Evolutionary conservation across 2,329 filamentous ascomycete genomes (phyloP).

Genomic region (Pseudopyricularia javanii): DNA sequence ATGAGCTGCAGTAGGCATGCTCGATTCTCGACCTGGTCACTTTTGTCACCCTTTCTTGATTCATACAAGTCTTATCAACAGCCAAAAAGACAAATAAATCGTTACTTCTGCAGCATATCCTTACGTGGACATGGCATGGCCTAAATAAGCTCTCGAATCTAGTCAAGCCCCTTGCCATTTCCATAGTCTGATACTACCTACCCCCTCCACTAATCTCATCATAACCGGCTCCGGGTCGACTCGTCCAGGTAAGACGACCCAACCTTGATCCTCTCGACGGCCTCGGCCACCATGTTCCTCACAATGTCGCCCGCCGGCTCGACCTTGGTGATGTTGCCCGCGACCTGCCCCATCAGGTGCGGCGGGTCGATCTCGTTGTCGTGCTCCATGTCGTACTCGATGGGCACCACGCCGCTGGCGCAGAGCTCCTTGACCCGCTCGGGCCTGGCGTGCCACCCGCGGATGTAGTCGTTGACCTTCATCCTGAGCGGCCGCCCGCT

Average conservation of each 20-base stretch:
- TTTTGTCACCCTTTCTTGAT: no score
- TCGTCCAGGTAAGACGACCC: constrained; percentile 46
- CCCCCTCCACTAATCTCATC: background rate
- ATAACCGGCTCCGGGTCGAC: background rate
- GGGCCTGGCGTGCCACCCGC: constrained; percentile 66
- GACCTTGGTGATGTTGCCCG: constrained; percentile 62
- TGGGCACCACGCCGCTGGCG: constrained; percentile 63
- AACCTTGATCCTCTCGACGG: constrained; percentile 52
- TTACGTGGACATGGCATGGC: no score
- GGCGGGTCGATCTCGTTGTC: constrained; percentile 71
- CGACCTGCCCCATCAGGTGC: constrained; percentile 89
- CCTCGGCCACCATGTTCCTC: constrained; percentile 77
- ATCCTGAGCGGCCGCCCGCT: constrained; percentile 72
- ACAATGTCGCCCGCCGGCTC: constrained; percentile 77
- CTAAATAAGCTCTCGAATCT: no score
- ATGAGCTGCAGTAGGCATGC: no score
- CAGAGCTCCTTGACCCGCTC: constrained; percentile 66
- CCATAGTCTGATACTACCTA: no score
- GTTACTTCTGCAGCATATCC: no score
- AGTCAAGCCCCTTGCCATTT: no score
- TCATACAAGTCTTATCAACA: no score
- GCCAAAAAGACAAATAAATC: no score
- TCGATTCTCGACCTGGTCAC: no score
- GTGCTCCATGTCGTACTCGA: constrained; percentile 72
- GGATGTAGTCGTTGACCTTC: constrained; percentile 73